Evolutionary conservation across 2,329 filamentous ascomycete species (phyloP), one percentile per base, ranked within the genome.

Genomic region (Blumeriella jaapii): DNA sequence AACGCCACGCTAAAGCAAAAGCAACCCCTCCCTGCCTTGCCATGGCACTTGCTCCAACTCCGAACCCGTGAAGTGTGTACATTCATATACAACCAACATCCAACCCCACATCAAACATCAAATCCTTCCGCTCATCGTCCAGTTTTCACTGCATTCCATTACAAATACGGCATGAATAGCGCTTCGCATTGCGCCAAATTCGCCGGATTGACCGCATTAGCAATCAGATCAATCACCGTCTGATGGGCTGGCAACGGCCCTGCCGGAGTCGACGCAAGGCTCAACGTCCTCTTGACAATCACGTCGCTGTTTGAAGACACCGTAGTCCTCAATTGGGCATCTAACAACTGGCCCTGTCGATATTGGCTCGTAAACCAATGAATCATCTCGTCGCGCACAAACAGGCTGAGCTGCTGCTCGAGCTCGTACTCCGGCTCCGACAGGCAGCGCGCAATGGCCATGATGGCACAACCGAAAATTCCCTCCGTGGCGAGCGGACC

Each of bases 141-240:
- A 25, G 5, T 27, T 36, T 15, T 9, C 5, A 24, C 26, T 26
- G 11, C 8, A n/a, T 11, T 15, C 14, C 26, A 41, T 61, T 67
- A 96, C 55, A 96, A 64, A 64, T 93, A 98, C 15, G 85, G 80
- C 89, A 96, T 96, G 86, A 91, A 99, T 50, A 98, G 63, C 39
- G 87, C 78, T 66, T 98, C 91, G 53, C 82, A 87, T 59, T 83
- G 74, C 28, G 82, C 79, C 60, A 99, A 59, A 57, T 91, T 86
- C 63, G 83, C 77, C 1, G 91, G 91, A 60, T 94, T 93, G 11
- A 93, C 87, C 1, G 89, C 86, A 62, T 80, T 81, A n/a, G 82
- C 82, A 43, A 98, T 82, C 43, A 93, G 62, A 61, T 99, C 91
- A 53, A 98, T 89, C 18, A 94, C 85, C 25, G 89, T 96, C 68